Base-by-base conservation (phyloP, 805 yeast genomes). In the Metschnikowia corniflorae region DNA sequence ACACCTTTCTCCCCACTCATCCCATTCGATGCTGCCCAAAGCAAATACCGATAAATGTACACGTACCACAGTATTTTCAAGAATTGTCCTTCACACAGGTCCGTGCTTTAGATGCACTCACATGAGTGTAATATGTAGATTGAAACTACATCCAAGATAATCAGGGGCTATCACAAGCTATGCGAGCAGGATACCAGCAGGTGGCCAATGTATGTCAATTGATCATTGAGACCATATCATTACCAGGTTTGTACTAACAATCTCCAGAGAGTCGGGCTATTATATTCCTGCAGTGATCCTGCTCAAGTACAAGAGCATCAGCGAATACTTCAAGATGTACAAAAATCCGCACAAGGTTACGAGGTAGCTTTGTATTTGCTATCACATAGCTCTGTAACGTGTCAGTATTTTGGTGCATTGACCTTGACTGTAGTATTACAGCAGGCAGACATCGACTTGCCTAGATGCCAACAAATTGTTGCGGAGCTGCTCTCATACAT, bases 321-420 rank as follows among this genome's bases (percentile, higher is more conserved):
- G 48, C 53, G 60, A 12, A 60, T 65, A 29, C 68, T 86, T 6
- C 91, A 82, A 47, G 47, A 42, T 3, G 50, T 78, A 5, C 95
- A 86, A 53, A 70, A 64, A 47, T 73, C 81, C 0, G 57, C 61
- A 0, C 50, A 70, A 32, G 91, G 86, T 1, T 69, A 78, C 62
- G 44, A 47, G 2, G 51, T 86, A 16, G 95, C 89, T 0, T 67
- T 71, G 23, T 47, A 58, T 26, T 63, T 86, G 15, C 60, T 86
- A 41, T 42, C 31, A 43, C 51, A 54, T 2, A 51, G 53, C 3
- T 68, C 75, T 1, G 47, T 62, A 29, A 74, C 73, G 39, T 75
- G 80, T 43, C 77, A 78, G 51, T 86, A 82, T 55, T 81, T 86
- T 51, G 96, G 95, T 0, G 95, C 94, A 0, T 68, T 84, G 39